A percentile compares a stretch with the other conserved stretches of the same genome.
Evolutionary conservation across 306 rosid species (phyloP).

Genomic region (Inga laurina): DNA sequence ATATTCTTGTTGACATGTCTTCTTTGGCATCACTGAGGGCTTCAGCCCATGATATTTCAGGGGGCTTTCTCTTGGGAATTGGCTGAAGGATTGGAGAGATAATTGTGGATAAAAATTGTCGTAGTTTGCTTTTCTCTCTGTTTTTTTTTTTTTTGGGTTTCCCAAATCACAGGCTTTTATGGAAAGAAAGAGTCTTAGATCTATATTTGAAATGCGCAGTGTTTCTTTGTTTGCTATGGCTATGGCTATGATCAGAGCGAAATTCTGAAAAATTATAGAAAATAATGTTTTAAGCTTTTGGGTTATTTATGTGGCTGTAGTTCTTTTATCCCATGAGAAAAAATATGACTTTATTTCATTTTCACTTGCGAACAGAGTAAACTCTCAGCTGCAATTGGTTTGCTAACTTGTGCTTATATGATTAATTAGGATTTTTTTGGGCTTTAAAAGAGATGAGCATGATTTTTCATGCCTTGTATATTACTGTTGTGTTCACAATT

Average conservation of each 20-base stretch:
- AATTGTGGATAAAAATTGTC: not conserved
- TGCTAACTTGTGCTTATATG: constrained; percentile 1
- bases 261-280: not conserved
- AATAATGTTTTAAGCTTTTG: not conserved
- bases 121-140: not conserved
- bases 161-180: not conserved
- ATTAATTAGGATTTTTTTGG: constrained; percentile 11
- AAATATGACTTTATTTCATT: constrained; percentile 2
- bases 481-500: constrained; percentile 16
- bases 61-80: not conserved
- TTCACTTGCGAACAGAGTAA: not conserved
- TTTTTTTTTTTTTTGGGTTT: too few species aligned
- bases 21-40: not conserved
- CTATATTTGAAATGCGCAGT: not conserved
- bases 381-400: not conserved
- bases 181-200: not conserved
- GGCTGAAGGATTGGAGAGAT: not conserved
- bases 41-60: not conserved
- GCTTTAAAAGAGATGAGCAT: not conserved
- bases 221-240: not conserved
- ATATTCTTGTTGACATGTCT: not conserved
- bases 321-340: not conserved
- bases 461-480: not conserved
- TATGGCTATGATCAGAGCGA: not conserved
- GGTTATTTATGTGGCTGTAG: not conserved